A percentile compares a stretch with the other conserved stretches of the same genome.
Conservation (phyloP, 164 flowering plant species). For the Kalanchoe fedtschenkoi region DNA sequence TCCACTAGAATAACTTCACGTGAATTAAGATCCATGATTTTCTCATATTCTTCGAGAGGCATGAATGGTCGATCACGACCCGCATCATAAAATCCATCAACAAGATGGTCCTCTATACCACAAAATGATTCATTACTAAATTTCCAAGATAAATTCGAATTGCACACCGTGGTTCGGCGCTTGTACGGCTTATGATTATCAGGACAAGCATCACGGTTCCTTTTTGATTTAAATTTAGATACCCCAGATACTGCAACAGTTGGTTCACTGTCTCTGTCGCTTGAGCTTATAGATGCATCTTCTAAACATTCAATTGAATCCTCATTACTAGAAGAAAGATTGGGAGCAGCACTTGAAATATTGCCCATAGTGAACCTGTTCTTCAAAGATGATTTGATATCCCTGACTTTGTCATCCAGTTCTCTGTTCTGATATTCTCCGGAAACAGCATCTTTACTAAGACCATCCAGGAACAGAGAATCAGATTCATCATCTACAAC, state of each 20-base stretch:
- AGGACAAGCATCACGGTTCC: conserved; percentile 58
- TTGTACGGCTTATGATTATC: conserved; percentile 87
- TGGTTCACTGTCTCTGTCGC: neutral
- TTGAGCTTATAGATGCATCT: conserved; percentile 17
- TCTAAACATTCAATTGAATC: conserved; percentile 28
- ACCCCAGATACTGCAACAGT: neutral
- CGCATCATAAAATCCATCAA: conserved; percentile 97
- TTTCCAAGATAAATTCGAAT: conserved; percentile 38
- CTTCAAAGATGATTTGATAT: conserved; percentile 12
- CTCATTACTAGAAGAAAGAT: conserved; percentile 11
- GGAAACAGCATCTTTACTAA: conserved; percentile 13
- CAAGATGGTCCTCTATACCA: conserved; percentile 50
- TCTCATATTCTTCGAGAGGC: conserved; percentile 57
- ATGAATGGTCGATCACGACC: conserved; percentile 88
- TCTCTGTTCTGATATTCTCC: conserved; percentile 19
- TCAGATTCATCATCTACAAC: conserved; percentile 22
- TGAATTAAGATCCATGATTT: conserved; percentile 39
- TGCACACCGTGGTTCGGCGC: conserved; percentile 34
- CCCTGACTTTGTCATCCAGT: conserved; percentile 15
- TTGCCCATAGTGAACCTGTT: conserved; percentile 15
- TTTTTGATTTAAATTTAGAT: conserved; percentile 37
- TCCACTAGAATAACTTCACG: conserved; percentile 93
- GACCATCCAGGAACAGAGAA: conserved; percentile 16
- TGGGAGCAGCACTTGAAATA: conserved; percentile 20
- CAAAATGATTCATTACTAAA: conserved; percentile 65